A percentile compares a stretch with the other conserved stretches of the same genome.
These are phyloP conservation scores for Porcisia hertigi DNA, from an alignment of 208 protist species.

Conservation along the genomic window DNA sequence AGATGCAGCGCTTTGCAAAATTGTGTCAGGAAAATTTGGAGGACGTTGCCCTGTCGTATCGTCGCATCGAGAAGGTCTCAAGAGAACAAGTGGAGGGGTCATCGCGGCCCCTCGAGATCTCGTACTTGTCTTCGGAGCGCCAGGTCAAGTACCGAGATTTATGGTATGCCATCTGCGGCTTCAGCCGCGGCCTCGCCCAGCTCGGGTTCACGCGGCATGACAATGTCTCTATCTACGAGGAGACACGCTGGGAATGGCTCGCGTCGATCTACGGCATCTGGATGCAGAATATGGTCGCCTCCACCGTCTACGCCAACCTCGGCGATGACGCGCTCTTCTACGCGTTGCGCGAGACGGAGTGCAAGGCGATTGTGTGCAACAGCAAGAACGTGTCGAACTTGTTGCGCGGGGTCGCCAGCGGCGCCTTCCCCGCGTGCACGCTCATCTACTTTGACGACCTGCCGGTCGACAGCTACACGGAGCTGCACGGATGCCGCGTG, in stretches of 20 bases:
- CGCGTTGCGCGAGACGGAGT: conserved; percentile 62
- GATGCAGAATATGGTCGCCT: conserved; percentile 59
- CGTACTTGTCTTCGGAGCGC: conserved; percentile 41
- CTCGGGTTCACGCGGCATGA: conserved; percentile 37
- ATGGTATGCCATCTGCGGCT: conserved; percentile 37
- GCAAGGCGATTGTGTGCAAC: conserved; percentile 67
- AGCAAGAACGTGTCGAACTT: conserved; percentile 54
- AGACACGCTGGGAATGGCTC: conserved; percentile 88
- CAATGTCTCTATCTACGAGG: conserved; percentile 75
- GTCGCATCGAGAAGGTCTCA: conserved; percentile 34
- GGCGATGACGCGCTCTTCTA: conserved; percentile 71
- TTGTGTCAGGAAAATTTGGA: conserved; percentile 28
- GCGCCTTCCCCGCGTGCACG: conserved; percentile 34
- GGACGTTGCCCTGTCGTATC: conserved; percentile 41
- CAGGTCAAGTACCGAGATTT: conserved; percentile 45
- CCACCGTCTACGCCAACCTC: conserved; percentile 87
- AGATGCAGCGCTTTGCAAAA: conserved; percentile 27
- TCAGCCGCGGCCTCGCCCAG: conserved; percentile 58
- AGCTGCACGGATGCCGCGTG: conserved; percentile 24
- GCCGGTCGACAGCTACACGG: conserved; percentile 18
- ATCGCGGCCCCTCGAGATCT: conserved; percentile 36
- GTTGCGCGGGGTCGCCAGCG: conserved; percentile 34
- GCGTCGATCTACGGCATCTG: conserved; percentile 68
- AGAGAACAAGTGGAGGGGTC: conserved; percentile 23
- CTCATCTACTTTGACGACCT: conserved; percentile 68